These are phyloP conservation scores for Styphnolobium japonicum DNA, from an alignment of 306 rosid genomes.

Conservation along the genomic window DNA sequence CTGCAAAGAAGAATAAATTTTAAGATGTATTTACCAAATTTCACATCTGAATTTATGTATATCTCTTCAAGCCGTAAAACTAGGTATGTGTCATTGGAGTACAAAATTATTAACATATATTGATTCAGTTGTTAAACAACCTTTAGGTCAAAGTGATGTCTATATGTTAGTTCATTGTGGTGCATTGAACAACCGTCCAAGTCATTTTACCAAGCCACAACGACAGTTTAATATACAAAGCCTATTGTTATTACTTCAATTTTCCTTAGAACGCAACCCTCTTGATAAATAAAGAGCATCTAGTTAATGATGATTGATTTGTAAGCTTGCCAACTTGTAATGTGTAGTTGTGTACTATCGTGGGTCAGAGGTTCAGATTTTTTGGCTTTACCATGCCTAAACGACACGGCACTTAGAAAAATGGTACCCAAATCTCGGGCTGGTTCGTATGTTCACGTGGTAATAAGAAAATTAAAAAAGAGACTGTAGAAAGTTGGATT, in stretches of 20 bases:
- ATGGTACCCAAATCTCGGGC: background rate
- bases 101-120: background rate
- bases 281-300: background rate
- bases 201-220: background rate
- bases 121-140: constrained; percentile 2
- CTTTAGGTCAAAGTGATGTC: background rate
- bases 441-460: no score
- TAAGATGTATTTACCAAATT: no score
- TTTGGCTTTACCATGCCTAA: background rate
- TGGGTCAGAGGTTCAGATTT: background rate
- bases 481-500: no score
- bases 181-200: background rate
- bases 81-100: background rate
- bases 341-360: background rate
- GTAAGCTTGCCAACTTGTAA: constrained; percentile 11
- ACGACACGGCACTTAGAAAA: no score
- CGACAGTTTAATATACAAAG: background rate
- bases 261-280: background rate
- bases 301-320: background rate
- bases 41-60: no score
- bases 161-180: background rate
- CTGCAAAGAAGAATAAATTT: no score
- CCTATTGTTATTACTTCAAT: background rate
- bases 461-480: no score
- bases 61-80: no score